phyloP scores from a whole-genome alignment of 2,329 filamentous ascomycete species.

The Diplodia scrobiculata region DNA sequence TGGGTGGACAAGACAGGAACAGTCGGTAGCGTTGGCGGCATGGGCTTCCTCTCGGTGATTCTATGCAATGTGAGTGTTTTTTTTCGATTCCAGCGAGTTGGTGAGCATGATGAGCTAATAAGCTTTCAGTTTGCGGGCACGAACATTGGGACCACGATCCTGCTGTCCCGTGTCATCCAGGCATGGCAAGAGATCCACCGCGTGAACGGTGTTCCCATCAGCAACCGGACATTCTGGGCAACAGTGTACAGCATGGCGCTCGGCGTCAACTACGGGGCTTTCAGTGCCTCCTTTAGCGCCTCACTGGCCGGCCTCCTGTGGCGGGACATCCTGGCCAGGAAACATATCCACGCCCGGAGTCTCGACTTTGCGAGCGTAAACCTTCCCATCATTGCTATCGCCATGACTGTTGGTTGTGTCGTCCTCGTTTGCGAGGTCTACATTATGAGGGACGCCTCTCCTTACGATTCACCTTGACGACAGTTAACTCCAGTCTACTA shows the following conservation, averaged over 20 bases:
- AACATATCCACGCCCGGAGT: not conserved
- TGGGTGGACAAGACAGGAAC: not conserved
- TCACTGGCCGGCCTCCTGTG: not conserved
- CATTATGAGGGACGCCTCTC: not conserved
- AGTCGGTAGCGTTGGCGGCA: not conserved
- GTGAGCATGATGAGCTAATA: not conserved
- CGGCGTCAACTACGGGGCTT: not conserved
- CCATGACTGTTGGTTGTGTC: not conserved
- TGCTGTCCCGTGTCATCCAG: not conserved
- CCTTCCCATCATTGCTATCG: not conserved
- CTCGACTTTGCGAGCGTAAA: not conserved
- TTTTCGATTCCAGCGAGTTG: no score
- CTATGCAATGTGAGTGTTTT: not conserved
- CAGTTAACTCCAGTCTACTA: no score
- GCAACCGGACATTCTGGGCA: not conserved
- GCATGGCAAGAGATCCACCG: not conserved
- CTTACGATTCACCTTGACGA: not conserved
- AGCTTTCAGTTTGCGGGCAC: not conserved
- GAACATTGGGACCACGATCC: not conserved
- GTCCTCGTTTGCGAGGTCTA: not conserved
- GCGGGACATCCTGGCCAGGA: not conserved
- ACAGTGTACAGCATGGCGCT: not conserved
- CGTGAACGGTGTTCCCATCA: not conserved
- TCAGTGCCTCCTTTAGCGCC: not conserved
- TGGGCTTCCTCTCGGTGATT: not conserved